Evolutionary conservation across 371 early-diverging fungal genomes (phyloP).

Genomic region (Neoconidiobolus thromboides): DNA sequence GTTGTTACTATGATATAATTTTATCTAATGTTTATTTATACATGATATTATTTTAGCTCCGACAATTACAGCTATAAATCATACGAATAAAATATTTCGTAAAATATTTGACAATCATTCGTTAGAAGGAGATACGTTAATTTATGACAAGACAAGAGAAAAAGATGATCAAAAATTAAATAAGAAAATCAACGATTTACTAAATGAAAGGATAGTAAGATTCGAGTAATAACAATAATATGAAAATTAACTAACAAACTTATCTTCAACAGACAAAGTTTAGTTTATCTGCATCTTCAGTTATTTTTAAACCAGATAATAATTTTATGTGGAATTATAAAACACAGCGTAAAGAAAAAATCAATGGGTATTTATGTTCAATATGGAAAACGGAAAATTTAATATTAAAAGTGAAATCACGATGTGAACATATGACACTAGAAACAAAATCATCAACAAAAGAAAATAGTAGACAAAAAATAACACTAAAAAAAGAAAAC

Average conservation of each 20-base stretch:
- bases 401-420: constrained; percentile 12
- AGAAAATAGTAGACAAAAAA: neutral
- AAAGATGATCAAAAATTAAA: too few species aligned
- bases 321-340: too few species aligned
- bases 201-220: too few species aligned
- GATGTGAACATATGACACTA: constrained; percentile 13
- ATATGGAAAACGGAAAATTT: constrained; percentile 19
- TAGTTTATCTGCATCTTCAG: too few species aligned
- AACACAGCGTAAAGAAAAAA: neutral
- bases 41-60: neutral
- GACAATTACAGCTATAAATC: neutral
- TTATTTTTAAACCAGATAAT: too few species aligned
- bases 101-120: neutral
- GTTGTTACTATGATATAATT: neutral
- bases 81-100: neutral
- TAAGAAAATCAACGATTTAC: too few species aligned
- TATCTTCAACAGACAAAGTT: too few species aligned
- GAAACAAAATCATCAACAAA: constrained; percentile 8
- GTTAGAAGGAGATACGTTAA: neutral
- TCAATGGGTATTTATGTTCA: constrained; percentile 12
- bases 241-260: too few species aligned
- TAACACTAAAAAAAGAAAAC: neutral
- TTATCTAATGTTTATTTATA: too few species aligned
- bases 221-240: too few species aligned
- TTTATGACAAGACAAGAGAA: neutral